Evolutionary conservation across 164 flowering plant species (phyloP).

Genomic region (Tetrastigma voinierianum): DNA sequence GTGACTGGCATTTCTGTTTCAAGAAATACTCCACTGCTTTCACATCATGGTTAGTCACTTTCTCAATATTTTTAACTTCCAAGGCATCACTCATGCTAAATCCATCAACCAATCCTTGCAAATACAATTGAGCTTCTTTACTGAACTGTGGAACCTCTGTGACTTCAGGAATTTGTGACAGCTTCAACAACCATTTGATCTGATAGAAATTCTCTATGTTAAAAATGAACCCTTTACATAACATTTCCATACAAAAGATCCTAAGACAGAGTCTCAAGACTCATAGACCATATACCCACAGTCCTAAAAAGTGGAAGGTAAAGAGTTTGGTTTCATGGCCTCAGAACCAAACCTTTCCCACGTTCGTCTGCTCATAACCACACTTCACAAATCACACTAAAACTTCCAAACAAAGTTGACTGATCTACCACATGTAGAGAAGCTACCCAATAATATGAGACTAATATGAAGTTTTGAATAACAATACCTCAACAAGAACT

Average conservation of each 20-base stretch:
- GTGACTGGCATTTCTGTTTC: constrained; percentile 70
- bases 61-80: constrained; percentile 85
- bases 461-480: not conserved
- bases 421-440: not conserved
- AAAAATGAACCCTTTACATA: not conserved
- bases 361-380: not conserved
- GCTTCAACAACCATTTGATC: constrained; percentile 88
- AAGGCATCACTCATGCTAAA: constrained; percentile 67
- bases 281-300: too few relatives aligned
- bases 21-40: constrained; percentile 98
- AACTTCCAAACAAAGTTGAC: not conserved
- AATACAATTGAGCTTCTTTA: constrained; percentile 53
- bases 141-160: constrained; percentile 82
- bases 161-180: constrained; percentile 83
- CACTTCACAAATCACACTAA: not conserved
- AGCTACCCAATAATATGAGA: not conserved
- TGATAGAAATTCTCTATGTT: constrained; percentile 22
- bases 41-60: constrained; percentile 90
- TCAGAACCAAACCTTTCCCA: too few relatives aligned
- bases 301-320: too few relatives aligned
- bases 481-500: constrained; percentile 78
- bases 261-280: too few relatives aligned
- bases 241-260: not conserved
- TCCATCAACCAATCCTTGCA: constrained; percentile 55
- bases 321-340: too few relatives aligned